These are phyloP conservation scores for Sphaerobolus stellatus DNA, from an alignment of 1,284 basidiomycete genomes.

Conservation along the genomic window DNA sequence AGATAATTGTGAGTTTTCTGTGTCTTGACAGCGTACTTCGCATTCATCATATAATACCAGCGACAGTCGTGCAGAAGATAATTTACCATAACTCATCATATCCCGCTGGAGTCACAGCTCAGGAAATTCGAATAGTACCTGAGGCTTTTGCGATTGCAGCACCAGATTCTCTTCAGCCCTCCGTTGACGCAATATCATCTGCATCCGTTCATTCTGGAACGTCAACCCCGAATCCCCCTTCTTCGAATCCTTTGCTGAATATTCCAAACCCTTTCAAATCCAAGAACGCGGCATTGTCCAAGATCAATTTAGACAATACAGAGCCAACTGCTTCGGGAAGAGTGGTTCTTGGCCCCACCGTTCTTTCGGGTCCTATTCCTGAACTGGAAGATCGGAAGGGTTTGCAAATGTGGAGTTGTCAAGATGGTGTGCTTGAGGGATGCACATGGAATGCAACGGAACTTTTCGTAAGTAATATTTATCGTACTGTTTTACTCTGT, in stretches of 20 bases:
- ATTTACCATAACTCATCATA: not conserved
- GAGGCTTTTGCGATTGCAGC: conserved; percentile 9
- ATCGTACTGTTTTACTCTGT: too few relatives aligned
- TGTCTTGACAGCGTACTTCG: not conserved
- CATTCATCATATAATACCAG: not conserved
- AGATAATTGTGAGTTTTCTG: not conserved
- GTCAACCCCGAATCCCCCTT: not conserved
- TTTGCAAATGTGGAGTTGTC: not conserved
- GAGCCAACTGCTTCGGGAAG: not conserved
- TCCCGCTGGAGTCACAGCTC: not conserved
- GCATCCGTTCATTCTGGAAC: not conserved
- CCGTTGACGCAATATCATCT: conserved; percentile 9
- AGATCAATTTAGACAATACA: not conserved
- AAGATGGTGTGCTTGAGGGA: conserved; percentile 4
- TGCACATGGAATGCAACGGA: conserved; percentile 3
- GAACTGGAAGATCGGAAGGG: not conserved
- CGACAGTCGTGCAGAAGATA: not conserved
- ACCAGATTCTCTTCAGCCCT: conserved; percentile 10
- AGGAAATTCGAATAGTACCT: conserved; percentile 6
- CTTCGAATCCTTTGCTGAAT: not conserved
- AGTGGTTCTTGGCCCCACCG: conserved; percentile 1
- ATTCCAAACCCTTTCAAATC: conserved; percentile 9
- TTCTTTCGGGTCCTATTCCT: not conserved
- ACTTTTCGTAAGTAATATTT: not conserved
- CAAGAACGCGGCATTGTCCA: not conserved